Conservation (phyloP, 2,329 filamentous ascomycete species). For the Fusarium protoensiforme region DNA sequence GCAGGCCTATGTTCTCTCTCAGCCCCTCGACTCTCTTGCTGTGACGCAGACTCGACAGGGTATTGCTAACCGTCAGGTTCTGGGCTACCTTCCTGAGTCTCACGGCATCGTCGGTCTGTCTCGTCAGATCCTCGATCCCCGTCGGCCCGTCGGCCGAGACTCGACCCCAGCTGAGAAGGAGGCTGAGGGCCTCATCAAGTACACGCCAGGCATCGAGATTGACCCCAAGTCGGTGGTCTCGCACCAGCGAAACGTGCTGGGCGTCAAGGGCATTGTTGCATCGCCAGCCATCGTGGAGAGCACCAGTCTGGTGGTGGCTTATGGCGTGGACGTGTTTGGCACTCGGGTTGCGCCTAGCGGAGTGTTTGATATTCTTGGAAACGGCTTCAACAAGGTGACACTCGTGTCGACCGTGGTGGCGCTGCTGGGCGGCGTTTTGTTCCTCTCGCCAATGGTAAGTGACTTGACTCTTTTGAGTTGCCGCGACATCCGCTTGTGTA, state of each 20-base stretch:
- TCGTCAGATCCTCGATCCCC: slow-evolving; percentile 82
- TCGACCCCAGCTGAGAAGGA: slow-evolving; percentile 81
- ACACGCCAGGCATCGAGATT: slow-evolving; percentile 81
- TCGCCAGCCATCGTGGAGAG: slow-evolving; percentile 87
- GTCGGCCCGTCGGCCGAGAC: slow-evolving; percentile 86
- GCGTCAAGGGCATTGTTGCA: slow-evolving; percentile 78
- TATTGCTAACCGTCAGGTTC: slow-evolving; percentile 84
- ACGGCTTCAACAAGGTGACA: slow-evolving; percentile 91
- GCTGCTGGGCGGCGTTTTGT: slow-evolving; percentile 78
- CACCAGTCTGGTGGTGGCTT: slow-evolving; percentile 89
- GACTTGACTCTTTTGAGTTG: neutral
- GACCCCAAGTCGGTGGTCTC: slow-evolving; percentile 84
- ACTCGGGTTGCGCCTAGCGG: slow-evolving; percentile 88
- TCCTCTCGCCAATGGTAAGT: slow-evolving; percentile 88
- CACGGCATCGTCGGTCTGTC: slow-evolving; percentile 84
- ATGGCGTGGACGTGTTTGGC: slow-evolving; percentile 88
- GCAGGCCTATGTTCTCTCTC: slow-evolving; percentile 83
- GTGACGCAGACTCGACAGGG: slow-evolving; percentile 93
- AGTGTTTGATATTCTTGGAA: slow-evolving; percentile 91
- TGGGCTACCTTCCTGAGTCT: slow-evolving; percentile 79
- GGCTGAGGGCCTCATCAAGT: slow-evolving; percentile 81
- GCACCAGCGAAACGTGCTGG: slow-evolving; percentile 84
- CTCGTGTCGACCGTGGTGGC: slow-evolving; percentile 86
- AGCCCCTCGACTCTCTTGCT: slow-evolving; percentile 81
- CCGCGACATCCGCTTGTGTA: neutral